Conservation (phyloP, 768 basidiomycete species). For the Pleurotus ostreatus region DNA sequence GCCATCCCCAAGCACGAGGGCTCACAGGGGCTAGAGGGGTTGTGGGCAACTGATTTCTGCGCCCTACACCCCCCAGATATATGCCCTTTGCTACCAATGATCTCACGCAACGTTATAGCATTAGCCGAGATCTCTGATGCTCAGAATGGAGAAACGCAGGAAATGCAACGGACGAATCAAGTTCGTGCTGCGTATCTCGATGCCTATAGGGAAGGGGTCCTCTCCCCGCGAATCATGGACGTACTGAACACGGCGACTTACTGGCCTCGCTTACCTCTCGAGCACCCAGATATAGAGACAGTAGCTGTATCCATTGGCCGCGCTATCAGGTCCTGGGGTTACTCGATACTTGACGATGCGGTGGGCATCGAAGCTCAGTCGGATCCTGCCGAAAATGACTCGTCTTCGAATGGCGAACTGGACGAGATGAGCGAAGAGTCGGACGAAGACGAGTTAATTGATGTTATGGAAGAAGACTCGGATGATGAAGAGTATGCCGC, state of each 20-base stretch:
- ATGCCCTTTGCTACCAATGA: slow-evolving; percentile 51
- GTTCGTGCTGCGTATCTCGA: slow-evolving; percentile 51
- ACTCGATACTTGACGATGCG: slow-evolving; percentile 64
- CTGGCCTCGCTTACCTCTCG: slow-evolving; percentile 74
- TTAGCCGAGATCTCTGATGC: slow-evolving; percentile 23
- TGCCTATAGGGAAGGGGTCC: slow-evolving; percentile 57
- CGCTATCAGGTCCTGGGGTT: slow-evolving; percentile 61
- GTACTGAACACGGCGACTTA: slow-evolving; percentile 56
- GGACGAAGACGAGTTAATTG: slow-evolving; percentile 60
- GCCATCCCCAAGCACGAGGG: slow-evolving; percentile 61
- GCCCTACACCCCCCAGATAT: slow-evolving; percentile 53
- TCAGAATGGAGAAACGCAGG: slow-evolving; percentile 13
- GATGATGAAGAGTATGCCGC: slow-evolving; percentile 22
- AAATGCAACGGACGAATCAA: slow-evolving; percentile 22
- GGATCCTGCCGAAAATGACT: slow-evolving; percentile 17
- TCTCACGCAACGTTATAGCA: slow-evolving; percentile 42
- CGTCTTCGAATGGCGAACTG: slow-evolving; percentile 15
- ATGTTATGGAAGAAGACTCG: slow-evolving; percentile 61
- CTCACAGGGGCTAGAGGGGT: slow-evolving; percentile 27
- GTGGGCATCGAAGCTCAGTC: slow-evolving; percentile 50
- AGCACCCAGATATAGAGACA: slow-evolving; percentile 71
- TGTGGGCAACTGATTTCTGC: slow-evolving; percentile 59
- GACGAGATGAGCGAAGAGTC: slow-evolving; percentile 25
- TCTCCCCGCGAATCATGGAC: slow-evolving; percentile 59
- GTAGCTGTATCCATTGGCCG: slow-evolving; percentile 60